phyloP scores from a whole-genome alignment of 2,329 filamentous ascomycete genomes.

The Scolecobasidium constrictum region DNA sequence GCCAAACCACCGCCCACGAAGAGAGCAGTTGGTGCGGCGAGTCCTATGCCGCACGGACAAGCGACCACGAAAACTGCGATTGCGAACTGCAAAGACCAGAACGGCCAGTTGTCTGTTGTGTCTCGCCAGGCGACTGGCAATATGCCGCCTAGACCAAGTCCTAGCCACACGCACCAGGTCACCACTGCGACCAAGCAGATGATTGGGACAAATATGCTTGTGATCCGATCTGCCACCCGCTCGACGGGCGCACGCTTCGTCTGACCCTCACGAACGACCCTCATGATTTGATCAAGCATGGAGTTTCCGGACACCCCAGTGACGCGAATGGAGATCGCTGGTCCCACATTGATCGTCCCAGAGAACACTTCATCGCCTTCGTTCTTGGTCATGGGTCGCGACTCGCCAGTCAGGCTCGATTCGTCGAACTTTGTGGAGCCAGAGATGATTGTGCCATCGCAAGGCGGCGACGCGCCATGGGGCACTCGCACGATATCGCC shows the following conservation, averaged over 20 bases:
- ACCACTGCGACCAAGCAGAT: constrained; percentile 57
- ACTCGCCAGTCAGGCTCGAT: constrained; percentile 77
- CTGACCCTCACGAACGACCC: constrained; percentile 66
- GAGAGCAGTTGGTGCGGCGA: constrained; percentile 72
- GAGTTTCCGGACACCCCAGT: constrained; percentile 56
- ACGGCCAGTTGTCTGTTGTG: constrained; percentile 51
- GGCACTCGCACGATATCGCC: constrained; percentile 53
- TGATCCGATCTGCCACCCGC: constrained; percentile 60
- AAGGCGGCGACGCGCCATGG: constrained; percentile 73
- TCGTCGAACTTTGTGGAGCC: constrained; percentile 67
- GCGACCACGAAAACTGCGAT: constrained; percentile 81
- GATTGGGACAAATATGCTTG: constrained; percentile 65
- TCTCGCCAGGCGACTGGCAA: constrained; percentile 46
- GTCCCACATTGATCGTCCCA: constrained; percentile 64
- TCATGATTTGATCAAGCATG: constrained; percentile 71
- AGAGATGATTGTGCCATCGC: constrained; percentile 55
- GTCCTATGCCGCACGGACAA: constrained; percentile 71
- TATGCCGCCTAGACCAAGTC: constrained; percentile 46
- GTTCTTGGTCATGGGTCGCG: constrained; percentile 52
- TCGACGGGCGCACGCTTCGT: constrained; percentile 66
- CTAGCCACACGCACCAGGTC: constrained; percentile 64
- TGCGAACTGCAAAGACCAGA: constrained; percentile 71
- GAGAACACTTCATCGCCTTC: constrained; percentile 56
- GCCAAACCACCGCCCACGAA: constrained; percentile 78
- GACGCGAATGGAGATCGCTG: constrained; percentile 51